A percentile compares a stretch with the other conserved stretches of the same genome.
phyloP scores from a whole-genome alignment of 805 yeast species.

The Kuraishia hungarica region DNA sequence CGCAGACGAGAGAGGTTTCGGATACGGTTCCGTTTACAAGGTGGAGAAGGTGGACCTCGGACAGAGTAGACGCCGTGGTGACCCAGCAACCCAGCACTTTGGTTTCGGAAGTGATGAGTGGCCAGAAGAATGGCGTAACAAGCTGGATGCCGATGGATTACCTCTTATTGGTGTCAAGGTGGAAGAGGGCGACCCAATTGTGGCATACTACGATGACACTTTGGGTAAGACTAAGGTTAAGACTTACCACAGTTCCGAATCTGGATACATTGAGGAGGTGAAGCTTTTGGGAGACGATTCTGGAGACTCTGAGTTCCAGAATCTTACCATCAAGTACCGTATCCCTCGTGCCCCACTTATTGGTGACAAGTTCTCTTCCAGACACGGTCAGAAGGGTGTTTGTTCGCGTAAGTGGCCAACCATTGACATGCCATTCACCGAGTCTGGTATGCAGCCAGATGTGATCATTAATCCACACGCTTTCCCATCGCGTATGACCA shows the following conservation, averaged over 20 bases:
- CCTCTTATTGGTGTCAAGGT: constrained; percentile 84
- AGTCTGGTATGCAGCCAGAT: constrained; percentile 95
- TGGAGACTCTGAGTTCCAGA: constrained; percentile 73
- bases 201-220: constrained; percentile 87
- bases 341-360: constrained; percentile 87
- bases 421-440: constrained; percentile 94
- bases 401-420: constrained; percentile 98
- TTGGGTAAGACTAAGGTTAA: constrained; percentile 85
- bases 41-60: constrained; percentile 86
- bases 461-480: constrained; percentile 98
- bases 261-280: constrained; percentile 93
- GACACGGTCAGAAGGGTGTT: constrained; percentile 98
- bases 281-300: constrained; percentile 82
- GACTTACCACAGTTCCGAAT: constrained; percentile 89
- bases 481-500: constrained; percentile 99
- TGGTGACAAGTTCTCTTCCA: constrained; percentile 95
- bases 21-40: constrained; percentile 93
- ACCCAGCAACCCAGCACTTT: constrained; percentile 88
- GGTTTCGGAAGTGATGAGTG: constrained; percentile 92
- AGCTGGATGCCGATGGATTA: constrained; percentile 85
- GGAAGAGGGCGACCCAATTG: constrained; percentile 93
- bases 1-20: constrained; percentile 97
- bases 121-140: constrained; percentile 87
- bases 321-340: constrained; percentile 80
- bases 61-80: constrained; percentile 76